Conservation (phyloP, 2,329 filamentous ascomycete species). For the Colletotrichum caudatum region DNA sequence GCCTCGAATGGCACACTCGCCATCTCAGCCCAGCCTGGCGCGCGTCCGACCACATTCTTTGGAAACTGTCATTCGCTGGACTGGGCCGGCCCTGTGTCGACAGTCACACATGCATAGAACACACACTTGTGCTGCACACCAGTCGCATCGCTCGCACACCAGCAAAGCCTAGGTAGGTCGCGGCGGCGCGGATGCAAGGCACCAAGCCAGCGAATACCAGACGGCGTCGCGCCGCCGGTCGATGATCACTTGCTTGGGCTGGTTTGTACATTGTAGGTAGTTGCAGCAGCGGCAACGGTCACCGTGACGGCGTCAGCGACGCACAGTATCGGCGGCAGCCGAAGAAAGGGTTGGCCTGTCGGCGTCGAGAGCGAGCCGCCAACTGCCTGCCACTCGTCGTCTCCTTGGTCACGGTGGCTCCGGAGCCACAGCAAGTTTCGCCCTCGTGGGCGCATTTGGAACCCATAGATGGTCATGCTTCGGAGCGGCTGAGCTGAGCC, state of each 20-base stretch:
- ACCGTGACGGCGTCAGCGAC: constrained; percentile 19
- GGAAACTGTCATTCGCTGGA: constrained; percentile 38
- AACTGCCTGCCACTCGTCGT: constrained; percentile 35
- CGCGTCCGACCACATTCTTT: constrained; percentile 34
- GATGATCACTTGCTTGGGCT: constrained; percentile 31
- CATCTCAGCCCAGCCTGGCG: constrained; percentile 29
- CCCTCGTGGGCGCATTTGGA: constrained; percentile 26
- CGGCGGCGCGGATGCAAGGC: constrained; percentile 38
- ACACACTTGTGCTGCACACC: constrained; percentile 36
- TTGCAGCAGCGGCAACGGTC: constrained; percentile 31
- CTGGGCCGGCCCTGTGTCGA: constrained; percentile 31
- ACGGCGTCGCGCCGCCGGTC: constrained; percentile 26
- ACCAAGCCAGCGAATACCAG: constrained; percentile 30
- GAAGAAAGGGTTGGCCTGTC: constrained; percentile 14
- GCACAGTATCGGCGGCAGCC: constrained; percentile 28
- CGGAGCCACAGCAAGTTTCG: constrained; percentile 11
- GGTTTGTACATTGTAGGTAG: constrained; percentile 25
- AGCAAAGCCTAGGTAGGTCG: constrained; percentile 12
- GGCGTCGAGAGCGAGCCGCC: constrained; percentile 21
- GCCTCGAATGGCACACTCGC: constrained; percentile 40
- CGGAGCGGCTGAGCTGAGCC: constrained; percentile 23
- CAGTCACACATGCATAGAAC: constrained; percentile 39
- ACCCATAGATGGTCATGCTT: constrained; percentile 34
- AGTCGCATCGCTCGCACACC: constrained; percentile 41
- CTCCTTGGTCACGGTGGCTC: constrained; percentile 27